Evolutionary conservation across 139 green algal genomes (phyloP).

Genomic region (Haematococcus lacustris): DNA sequence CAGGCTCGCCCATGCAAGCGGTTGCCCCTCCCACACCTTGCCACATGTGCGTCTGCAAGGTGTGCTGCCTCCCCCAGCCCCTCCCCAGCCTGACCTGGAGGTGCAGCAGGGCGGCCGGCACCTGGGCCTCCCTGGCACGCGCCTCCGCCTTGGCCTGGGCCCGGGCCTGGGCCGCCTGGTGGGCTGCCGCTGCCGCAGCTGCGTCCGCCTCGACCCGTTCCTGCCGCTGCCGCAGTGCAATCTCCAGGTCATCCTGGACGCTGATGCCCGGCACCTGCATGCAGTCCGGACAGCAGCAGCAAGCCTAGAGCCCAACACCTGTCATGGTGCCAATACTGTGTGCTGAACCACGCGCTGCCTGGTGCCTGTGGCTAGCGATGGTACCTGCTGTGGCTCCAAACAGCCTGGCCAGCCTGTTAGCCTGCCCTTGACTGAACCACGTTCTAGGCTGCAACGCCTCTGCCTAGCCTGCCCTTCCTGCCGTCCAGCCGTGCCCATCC

Average conservation of each 20-base stretch:
- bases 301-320: neutral
- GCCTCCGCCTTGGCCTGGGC: neutral
- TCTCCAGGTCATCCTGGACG: constrained; percentile 44
- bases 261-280: constrained; percentile 38
- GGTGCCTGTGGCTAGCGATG: neutral
- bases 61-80: neutral
- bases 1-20: too few species aligned
- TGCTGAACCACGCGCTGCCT: neutral
- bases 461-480: neutral
- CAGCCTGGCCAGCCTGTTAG: neutral
- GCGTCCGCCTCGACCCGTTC: constrained; percentile 7
- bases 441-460: neutral
- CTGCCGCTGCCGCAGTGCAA: constrained; percentile 18
- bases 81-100: neutral
- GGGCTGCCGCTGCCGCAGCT: constrained; percentile 5
- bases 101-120: neutral
- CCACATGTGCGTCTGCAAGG: neutral
- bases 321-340: neutral
- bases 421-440: neutral
- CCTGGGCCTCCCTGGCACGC: neutral
- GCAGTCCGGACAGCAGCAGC: neutral
- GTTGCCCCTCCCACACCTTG: neutral
- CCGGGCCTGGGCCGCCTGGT: neutral
- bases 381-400: neutral
- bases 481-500: too few species aligned